A percentile compares a stretch with the other conserved stretches of the same genome.
These are phyloP conservation scores for Pythium graminicola DNA, from an alignment of 352 stramenopile species.

Conservation along the genomic window DNA sequence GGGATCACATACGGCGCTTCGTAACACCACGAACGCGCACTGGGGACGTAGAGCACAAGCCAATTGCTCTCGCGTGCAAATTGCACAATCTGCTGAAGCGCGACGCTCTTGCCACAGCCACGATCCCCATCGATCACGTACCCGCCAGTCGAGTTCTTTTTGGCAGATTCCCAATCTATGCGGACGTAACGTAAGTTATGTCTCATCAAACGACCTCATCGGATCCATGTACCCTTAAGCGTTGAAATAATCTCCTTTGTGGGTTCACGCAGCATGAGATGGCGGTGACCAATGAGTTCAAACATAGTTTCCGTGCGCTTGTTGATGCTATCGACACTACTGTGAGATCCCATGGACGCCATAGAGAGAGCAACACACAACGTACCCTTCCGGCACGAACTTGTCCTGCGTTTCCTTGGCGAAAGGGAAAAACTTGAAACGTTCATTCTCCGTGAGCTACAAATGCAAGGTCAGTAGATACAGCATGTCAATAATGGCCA, in stretches of 20 bases:
- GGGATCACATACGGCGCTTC: slow-evolving; percentile 82
- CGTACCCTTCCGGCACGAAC: slow-evolving; percentile 59
- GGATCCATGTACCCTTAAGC: slow-evolving; percentile 47
- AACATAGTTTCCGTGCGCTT: slow-evolving; percentile 74
- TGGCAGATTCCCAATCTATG: slow-evolving; percentile 56
- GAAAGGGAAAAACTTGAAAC: slow-evolving; percentile 77
- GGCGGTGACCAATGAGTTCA: slow-evolving; percentile 72
- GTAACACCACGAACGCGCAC: slow-evolving; percentile 66
- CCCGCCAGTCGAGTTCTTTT: slow-evolving; percentile 38
- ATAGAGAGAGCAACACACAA: neutral
- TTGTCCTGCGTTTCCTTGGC: slow-evolving; percentile 69
- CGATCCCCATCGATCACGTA: slow-evolving; percentile 79
- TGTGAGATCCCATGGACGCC: too few relatives aligned
- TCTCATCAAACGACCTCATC: neutral
- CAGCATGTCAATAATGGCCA: neutral
- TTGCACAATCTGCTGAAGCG: slow-evolving; percentile 84
- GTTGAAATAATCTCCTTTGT: slow-evolving; percentile 63
- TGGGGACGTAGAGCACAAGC: slow-evolving; percentile 80
- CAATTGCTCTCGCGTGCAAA: slow-evolving; percentile 80
- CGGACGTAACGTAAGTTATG: neutral
- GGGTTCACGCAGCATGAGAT: slow-evolving; percentile 80
- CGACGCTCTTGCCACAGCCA: slow-evolving; percentile 76
- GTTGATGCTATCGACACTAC: slow-evolving; percentile 37
- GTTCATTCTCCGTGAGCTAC: slow-evolving; percentile 57
- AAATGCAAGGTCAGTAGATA: too few relatives aligned